A percentile compares a stretch with the other conserved stretches of the same genome.
Conservation (phyloP, 176 grass and related monocot species). For the Guadua angustifolia region DNA sequence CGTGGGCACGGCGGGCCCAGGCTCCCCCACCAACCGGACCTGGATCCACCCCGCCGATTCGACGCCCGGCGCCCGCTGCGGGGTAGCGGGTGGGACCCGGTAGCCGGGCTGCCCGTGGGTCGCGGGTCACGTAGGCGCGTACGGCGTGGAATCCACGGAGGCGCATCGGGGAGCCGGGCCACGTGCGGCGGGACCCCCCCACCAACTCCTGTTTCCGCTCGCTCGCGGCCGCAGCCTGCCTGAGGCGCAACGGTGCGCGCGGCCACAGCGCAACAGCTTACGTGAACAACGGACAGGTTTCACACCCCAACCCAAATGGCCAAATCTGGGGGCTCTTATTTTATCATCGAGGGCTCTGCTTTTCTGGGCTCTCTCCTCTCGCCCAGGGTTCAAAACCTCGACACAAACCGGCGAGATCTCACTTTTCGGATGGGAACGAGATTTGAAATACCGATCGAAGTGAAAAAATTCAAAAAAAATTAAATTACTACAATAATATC, state of each 20-base stretch:
- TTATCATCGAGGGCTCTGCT: background rate
- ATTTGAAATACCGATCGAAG: too few species aligned
- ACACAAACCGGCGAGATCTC: too few species aligned
- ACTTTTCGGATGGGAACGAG: too few species aligned
- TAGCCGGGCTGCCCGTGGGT: conserved; percentile 32
- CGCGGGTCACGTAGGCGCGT: conserved; percentile 47
- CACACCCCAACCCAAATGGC: background rate
- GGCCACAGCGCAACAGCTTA: conserved; percentile 5
- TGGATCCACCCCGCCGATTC: conserved; percentile 37
- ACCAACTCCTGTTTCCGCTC: background rate
- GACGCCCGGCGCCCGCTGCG: conserved; percentile 8
- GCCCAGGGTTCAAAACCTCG: too few species aligned
- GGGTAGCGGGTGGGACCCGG: background rate
- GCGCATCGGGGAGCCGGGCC: conserved; percentile 15
- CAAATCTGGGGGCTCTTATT: background rate
- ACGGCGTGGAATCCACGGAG: conserved; percentile 48
- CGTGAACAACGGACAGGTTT: conserved; percentile 34
- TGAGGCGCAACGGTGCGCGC: too few species aligned
- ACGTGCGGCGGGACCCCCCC: conserved; percentile 54
- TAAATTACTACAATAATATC: too few species aligned
- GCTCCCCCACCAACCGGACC: conserved; percentile 52
- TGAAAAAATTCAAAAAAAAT: too few species aligned
- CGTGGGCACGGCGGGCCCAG: conserved; percentile 50
- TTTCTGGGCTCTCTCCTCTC: background rate
- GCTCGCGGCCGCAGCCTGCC: background rate